A percentile compares a stretch with the other conserved stretches of the same genome.
phyloP scores from a whole-genome alignment of 208 protist genomes.

The Crithidia acanthocephali region DNA sequence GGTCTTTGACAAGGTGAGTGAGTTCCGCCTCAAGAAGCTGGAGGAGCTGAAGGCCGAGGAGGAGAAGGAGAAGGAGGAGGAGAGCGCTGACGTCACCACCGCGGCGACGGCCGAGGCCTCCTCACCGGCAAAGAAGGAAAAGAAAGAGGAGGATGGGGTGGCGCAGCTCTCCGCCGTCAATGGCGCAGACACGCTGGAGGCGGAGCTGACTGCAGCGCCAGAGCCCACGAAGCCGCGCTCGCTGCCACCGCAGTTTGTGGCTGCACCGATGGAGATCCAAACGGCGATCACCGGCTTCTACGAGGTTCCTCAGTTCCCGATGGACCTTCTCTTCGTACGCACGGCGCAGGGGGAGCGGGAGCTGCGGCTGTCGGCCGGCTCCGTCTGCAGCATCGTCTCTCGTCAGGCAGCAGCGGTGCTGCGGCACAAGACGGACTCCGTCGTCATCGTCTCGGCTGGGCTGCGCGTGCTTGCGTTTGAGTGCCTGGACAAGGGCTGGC shows the following conservation, averaged over 20 bases:
- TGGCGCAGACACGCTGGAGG: slow-evolving; percentile 10
- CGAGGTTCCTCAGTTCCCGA: slow-evolving; percentile 53
- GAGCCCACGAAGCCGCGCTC: slow-evolving; percentile 25
- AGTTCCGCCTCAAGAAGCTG: slow-evolving; percentile 55
- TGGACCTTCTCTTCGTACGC: slow-evolving; percentile 64
- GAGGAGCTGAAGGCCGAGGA: slow-evolving; percentile 25
- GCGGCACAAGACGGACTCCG: slow-evolving; percentile 61
- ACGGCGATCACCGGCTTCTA: slow-evolving; percentile 60
- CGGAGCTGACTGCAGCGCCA: background rate
- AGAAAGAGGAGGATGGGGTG: slow-evolving; percentile 18
- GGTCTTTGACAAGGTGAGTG: slow-evolving; percentile 89
- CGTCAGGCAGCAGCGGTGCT: slow-evolving; percentile 54
- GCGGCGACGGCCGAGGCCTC: background rate
- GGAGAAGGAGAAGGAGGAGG: background rate
- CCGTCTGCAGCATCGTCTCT: slow-evolving; percentile 72
- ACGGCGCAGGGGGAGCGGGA: slow-evolving; percentile 68
- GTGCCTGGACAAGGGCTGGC: slow-evolving; percentile 69
- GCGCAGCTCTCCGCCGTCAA: background rate
- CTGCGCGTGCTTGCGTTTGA: slow-evolving; percentile 80
- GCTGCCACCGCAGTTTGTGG: slow-evolving; percentile 70
- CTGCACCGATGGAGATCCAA: slow-evolving; percentile 49
- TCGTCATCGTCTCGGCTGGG: slow-evolving; percentile 78
- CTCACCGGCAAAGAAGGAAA: slow-evolving; percentile 23
- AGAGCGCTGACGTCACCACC: background rate
- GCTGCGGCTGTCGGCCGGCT: slow-evolving; percentile 57